Percentiles rank a stretch among this genome's conserved stretches.
These are phyloP conservation scores for Ascochyta koolunga DNA, from an alignment of 2,329 filamentous ascomycete species.

Conservation along the genomic window DNA sequence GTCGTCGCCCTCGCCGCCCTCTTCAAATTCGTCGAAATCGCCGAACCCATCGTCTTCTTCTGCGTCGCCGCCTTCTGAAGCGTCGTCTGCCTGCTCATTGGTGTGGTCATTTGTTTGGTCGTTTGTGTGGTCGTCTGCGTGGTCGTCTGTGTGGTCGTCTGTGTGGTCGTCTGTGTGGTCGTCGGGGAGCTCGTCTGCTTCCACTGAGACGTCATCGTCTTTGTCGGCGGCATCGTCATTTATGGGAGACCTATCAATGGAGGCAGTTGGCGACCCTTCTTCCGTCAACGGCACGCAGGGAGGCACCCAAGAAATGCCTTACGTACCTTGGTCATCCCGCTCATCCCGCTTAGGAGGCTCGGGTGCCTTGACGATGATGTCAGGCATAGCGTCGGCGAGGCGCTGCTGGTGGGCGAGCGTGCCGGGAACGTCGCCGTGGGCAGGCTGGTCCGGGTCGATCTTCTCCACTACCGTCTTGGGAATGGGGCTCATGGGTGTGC, in stretches of 20 bases:
- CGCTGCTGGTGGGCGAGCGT: slow-evolving; percentile 63
- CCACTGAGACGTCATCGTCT: slow-evolving; percentile 8
- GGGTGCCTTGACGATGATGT: slow-evolving; percentile 60
- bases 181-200: not conserved
- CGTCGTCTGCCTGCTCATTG: slow-evolving; percentile 17
- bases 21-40: slow-evolving; percentile 71
- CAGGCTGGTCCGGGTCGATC: slow-evolving; percentile 62
- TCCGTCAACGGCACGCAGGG: slow-evolving; percentile 65
- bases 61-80: slow-evolving; percentile 37
- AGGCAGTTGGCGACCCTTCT: slow-evolving; percentile 63
- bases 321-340: slow-evolving; percentile 63
- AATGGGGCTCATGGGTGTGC: slow-evolving; percentile 59
- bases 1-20: slow-evolving; percentile 55
- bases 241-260: slow-evolving; percentile 58
- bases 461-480: slow-evolving; percentile 68
- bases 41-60: slow-evolving; percentile 70
- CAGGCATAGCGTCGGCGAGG: slow-evolving; percentile 64
- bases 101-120: slow-evolving; percentile 24
- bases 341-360: slow-evolving; percentile 51
- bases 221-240: slow-evolving; percentile 44
- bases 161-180: slow-evolving; percentile 11
- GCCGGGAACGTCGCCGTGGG: slow-evolving; percentile 67
- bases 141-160: slow-evolving; percentile 17
- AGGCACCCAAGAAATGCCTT: slow-evolving; percentile 48
- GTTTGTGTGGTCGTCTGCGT: slow-evolving; percentile 21